Evolutionary conservation across 768 basidiomycete genomes (phyloP), one percentile per base, ranked within the genome.

Genomic region (Leccinum aurantiacum): DNA sequence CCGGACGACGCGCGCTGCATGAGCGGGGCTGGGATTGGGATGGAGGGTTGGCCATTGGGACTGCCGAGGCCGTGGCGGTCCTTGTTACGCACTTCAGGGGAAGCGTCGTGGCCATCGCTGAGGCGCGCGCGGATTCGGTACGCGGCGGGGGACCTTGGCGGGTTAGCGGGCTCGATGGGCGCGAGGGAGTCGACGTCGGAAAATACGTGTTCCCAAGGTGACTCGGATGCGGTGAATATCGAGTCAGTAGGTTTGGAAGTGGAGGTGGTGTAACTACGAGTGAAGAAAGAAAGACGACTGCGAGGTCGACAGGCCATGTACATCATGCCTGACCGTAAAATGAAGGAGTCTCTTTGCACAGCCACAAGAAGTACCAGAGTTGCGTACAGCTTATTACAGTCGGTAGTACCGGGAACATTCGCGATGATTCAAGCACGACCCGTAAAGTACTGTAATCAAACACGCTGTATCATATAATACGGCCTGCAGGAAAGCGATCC

Each of bases 171-270:
- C 10, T 41, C 59, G 29, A 67, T 62, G 2, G 71, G 73, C 13
- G 70, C 66, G 11, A 63, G 67, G 25, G 71, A 62, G 15, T 80
- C 70, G 48, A 86, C 66, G 61, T 80, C 76, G 15, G 76, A 73
- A 62, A 87, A 84, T 24, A 87, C 77, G 53, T 81, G 77, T 54
- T 83, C 83, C 84, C 84, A 85, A 10, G 80, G 75, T 25, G 79
- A 75, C 56, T 69, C 72, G 0, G 67, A 60, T 0, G 71, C 44
- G 1, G 74, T 70, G 60, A 79, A 79, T 15, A 77, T 75, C 6
- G 73, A 77, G 44, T 72, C 67, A 22, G 58, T 15, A 4, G 57
- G 24, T 48, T 17, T n/a, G 27, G 47, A 33, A 4, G 47, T 35
- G 4, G 56, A 61, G 19, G 48, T 56, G 7, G 49, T 53, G 9